phyloP scores from a whole-genome alignment of 108 stramenopile species.

The Stephanodiscus triporus region DNA sequence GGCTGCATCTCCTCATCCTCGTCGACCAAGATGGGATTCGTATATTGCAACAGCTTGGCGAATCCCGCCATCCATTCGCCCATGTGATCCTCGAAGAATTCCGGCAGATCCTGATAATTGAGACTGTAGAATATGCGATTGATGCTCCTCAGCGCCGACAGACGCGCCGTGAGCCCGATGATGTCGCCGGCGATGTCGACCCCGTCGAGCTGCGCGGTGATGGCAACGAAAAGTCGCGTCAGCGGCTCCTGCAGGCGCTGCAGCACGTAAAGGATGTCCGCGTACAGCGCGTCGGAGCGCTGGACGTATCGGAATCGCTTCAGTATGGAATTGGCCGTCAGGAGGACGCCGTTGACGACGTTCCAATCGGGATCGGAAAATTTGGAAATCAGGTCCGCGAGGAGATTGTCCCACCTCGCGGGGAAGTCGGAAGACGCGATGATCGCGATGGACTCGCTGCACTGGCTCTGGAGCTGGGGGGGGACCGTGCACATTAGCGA shows the following conservation, averaged over 20 bases:
- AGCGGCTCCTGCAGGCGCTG: slow-evolving; percentile 83
- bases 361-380: slow-evolving; percentile 69
- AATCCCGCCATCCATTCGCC: slow-evolving; percentile 91
- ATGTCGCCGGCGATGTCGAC: slow-evolving; percentile 37
- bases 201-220: slow-evolving; percentile 57
- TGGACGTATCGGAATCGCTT: slow-evolving; percentile 93
- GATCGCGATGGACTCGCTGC: slow-evolving; percentile 91
- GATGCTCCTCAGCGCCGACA: slow-evolving; percentile 84
- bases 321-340: slow-evolving; percentile 94
- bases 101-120: slow-evolving; percentile 98
- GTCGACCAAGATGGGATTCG: slow-evolving; percentile 84
- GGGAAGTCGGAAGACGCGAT: slow-evolving; percentile 96
- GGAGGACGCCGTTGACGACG: slow-evolving; percentile 93
- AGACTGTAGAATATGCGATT: slow-evolving; percentile 94
- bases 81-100: slow-evolving; percentile 98
- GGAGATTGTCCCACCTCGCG: slow-evolving; percentile 90
- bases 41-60: slow-evolving; percentile 84
- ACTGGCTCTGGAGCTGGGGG: slow-evolving; percentile 90
- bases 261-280: slow-evolving; percentile 84
- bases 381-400: slow-evolving; percentile 86
- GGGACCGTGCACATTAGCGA: slow-evolving; percentile 94
- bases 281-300: slow-evolving; percentile 84
- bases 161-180: slow-evolving; percentile 49
- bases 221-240: slow-evolving; percentile 68
- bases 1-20: slow-evolving; percentile 85